Evolutionary conservation across 106 monocot genomes (phyloP), one percentile per base, ranked within the genome.

Genomic region (Dendrobium nobile): DNA sequence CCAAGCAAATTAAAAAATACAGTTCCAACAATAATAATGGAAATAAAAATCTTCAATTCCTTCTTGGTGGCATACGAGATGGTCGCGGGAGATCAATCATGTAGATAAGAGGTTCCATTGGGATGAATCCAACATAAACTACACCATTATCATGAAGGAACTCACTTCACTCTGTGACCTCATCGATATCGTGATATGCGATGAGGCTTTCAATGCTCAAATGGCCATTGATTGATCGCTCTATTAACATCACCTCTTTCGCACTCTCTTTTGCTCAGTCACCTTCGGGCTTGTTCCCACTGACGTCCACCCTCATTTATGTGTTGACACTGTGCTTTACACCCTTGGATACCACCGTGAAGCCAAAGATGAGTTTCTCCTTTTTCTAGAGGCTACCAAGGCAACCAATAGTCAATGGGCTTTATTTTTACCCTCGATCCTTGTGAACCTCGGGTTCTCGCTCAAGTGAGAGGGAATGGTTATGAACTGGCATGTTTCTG

Each of bases 401-500:
- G 94, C 98, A 1, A 91, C 94, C 5, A 92, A 91, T 19, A 79
- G 87, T 27, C 94, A 98, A 80, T 92, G 91, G 82, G 80, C 87
- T 20, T 82, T 88, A 72, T 85, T 98, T 43, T 86, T 98, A 7
- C 94, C 98, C 4, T 94, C 92, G 81, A 90, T 98, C 77, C 98
- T 95, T 80, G 90, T 92, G 54, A 98, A 98, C 78, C 84, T 98
- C 4, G 94, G 95, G 18, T 90, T 98, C 18, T 83, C 94, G 0
- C 81, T 95, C 85, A 94, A 98, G 84, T 89, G 82, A 4, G 98
- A 98, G 72, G 98, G 98, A 2, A 91, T 98, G 92, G 85, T 98
- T 44, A 80, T 98, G 3, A 82, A 91, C 27, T 28, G 28, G 28
- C 28, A 28, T 0, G 28, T 28, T 28, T 28, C 28, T 28, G 28